Percentiles rank a stretch among this genome's conserved stretches.
Conservation (phyloP, 2,329 filamentous ascomycete genomes). For the Clonostachys solani region DNA sequence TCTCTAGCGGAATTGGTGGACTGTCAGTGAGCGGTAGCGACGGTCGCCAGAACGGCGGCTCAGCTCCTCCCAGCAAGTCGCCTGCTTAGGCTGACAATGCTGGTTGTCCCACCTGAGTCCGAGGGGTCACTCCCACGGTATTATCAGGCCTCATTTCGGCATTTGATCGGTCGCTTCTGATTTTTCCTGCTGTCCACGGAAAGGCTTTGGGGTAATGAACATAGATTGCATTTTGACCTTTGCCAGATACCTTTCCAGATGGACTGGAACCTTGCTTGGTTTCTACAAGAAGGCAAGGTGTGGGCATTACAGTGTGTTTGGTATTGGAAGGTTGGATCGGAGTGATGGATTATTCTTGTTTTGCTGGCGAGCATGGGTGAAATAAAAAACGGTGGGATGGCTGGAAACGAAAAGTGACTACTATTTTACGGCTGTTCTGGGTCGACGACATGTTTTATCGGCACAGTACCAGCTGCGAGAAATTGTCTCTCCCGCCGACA, state of each 20-base stretch:
- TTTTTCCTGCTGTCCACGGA: neutral
- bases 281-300: neutral
- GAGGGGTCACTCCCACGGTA: too few relatives aligned
- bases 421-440: constrained; percentile 29
- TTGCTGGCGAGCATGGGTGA: neutral
- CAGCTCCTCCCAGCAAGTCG: constrained; percentile 54
- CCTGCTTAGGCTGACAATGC: constrained; percentile 40
- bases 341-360: neutral
- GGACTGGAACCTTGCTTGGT: constrained; percentile 4
- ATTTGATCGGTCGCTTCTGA: too few relatives aligned
- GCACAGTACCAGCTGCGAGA: constrained; percentile 12
- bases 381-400: constrained; percentile 9
- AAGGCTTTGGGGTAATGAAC: constrained; percentile 3
- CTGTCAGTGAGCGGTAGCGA: constrained; percentile 63
- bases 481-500: constrained; percentile 9
- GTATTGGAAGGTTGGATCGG: neutral
- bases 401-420: constrained; percentile 32
- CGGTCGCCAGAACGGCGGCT: constrained; percentile 57
- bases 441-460: constrained; percentile 11
- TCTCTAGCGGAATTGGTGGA: constrained; percentile 68
- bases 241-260: neutral
- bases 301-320: neutral
- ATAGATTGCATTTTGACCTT: neutral
- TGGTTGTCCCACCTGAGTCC: neutral
- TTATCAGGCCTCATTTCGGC: too few relatives aligned